Evolutionary conservation across 495 filamentous ascomycete species (phyloP).

Genomic region (Paragyromitra xinjiangensis): DNA sequence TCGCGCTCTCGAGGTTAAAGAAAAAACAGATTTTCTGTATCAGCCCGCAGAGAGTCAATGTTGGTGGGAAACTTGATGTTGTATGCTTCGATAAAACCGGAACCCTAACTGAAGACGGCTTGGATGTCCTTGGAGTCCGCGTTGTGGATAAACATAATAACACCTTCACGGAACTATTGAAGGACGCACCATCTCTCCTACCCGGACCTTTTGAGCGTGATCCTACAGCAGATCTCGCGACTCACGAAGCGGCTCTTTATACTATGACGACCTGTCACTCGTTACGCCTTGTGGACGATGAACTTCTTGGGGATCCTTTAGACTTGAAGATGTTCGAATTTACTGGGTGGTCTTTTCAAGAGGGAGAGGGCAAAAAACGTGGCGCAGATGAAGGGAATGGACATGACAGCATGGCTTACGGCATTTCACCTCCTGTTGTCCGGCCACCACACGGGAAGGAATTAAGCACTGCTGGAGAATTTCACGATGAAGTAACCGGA

Average conservation of each 20-base stretch:
- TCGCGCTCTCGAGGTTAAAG: constrained; percentile 86
- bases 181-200: constrained; percentile 66
- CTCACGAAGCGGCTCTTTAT: constrained; percentile 76
- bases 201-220: constrained; percentile 65
- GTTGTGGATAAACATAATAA: constrained; percentile 67
- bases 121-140: constrained; percentile 90
- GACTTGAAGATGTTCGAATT: constrained; percentile 99
- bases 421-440: constrained; percentile 81
- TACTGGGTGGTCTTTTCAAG: constrained; percentile 90
- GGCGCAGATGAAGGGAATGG: constrained; percentile 62
- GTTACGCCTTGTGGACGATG: constrained; percentile 81
- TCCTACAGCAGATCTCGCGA: constrained; percentile 68
- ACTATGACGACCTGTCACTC: constrained; percentile 99
- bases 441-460: constrained; percentile 68
- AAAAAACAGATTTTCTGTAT: constrained; percentile 94
- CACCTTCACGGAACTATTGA: constrained; percentile 69
- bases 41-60: constrained; percentile 93
- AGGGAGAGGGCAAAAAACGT: constrained; percentile 71
- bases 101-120: constrained; percentile 94
- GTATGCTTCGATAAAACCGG: constrained; percentile 99
- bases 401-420: constrained; percentile 59
- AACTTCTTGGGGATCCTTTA: constrained; percentile 91
- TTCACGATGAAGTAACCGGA: constrained; percentile 34
- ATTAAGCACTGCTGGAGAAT: constrained; percentile 31
- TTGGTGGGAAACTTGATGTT: constrained; percentile 93